Evolutionary conservation across 805 yeast genomes (phyloP).

Genomic region (Kazachstania psychrophila): DNA sequence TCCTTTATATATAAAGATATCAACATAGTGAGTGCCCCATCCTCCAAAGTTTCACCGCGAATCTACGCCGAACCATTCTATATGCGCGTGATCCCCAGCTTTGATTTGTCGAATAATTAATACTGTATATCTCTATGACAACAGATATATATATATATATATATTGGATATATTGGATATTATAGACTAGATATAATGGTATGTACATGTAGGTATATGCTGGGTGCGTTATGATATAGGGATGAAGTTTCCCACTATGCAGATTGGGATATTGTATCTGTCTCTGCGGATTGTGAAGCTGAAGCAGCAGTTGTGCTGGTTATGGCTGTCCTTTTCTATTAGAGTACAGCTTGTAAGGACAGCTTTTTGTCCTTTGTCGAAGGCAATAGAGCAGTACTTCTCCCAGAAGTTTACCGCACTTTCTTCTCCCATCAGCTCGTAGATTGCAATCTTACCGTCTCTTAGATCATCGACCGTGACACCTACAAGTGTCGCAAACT

Average conservation of each 20-base stretch:
- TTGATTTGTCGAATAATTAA: too few species aligned
- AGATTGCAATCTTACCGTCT: slow-evolving; percentile 86
- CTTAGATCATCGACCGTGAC: slow-evolving; percentile 82
- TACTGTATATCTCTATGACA: too few species aligned
- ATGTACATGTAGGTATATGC: neutral
- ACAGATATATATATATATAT: slow-evolving; percentile 1
- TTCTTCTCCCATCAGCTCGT: slow-evolving; percentile 90
- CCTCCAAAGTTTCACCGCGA: too few species aligned
- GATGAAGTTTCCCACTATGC: slow-evolving; percentile 90
- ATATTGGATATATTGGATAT: neutral
- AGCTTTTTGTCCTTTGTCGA: slow-evolving; percentile 91
- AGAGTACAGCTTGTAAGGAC: slow-evolving; percentile 86
- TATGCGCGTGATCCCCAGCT: too few species aligned
- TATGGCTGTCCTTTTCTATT: slow-evolving; percentile 71
- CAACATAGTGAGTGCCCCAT: too few species aligned
- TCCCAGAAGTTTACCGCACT: slow-evolving; percentile 97
- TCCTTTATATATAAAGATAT: too few species aligned
- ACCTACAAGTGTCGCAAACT: slow-evolving; percentile 87
- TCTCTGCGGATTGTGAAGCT: slow-evolving; percentile 90
- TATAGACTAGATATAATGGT: neutral
- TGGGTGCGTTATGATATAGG: slow-evolving; percentile 33
- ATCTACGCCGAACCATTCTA: too few species aligned
- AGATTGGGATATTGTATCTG: slow-evolving; percentile 87
- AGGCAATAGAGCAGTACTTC: slow-evolving; percentile 91
- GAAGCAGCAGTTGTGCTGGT: slow-evolving; percentile 79